Evolutionary conservation across 2,329 filamentous ascomycete genomes (phyloP), one percentile per base, ranked within the genome.

Genomic region (Aspergillus phoenicis): DNA sequence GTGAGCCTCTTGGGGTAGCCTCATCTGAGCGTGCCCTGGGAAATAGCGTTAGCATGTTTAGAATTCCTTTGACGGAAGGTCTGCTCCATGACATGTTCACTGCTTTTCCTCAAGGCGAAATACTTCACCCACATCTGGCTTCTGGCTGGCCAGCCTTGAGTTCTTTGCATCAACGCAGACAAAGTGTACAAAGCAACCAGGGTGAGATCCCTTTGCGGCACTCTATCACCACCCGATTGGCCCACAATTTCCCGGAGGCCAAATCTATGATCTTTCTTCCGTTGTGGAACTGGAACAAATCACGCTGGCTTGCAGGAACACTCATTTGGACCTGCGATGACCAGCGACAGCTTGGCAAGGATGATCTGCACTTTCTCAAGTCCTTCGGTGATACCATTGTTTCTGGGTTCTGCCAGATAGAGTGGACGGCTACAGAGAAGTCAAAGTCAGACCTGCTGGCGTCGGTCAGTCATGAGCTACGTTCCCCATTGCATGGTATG

Each of bases 391-490:
- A 75, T 54, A 67, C 71, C 0, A 69, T 78, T 3, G 70, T 76
- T 7, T 72, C 74, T 1, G 73, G 76, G 45, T 70, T 76, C 15
- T 70, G 72, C 11, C 70, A 74, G 10, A 63, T 74, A 11, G 68
- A 77, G n/a, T 73, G 72, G 61, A 68, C 57, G 3, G 64, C 70
- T 2, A 71, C 69, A 1, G 80, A 83, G 39, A 77, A 77, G 55
- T 78, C 81, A 8, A 85, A 85, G 61, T 78, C 78, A 0, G 82
- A 83, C 11, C 83, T 85, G 47, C 78, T 85, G 15, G 79, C 80
- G 0, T 81, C 78, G 0, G 81, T 85, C 26, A 81, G 78, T 28
- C 83, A 85, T 64, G 83, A 85, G 62, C 72, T 85, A 7, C 74
- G 82, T 4, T 79, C 70, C 38, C 83, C 77, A 22, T 70, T 80